Base-by-base conservation (phyloP, 768 basidiomycete genomes). In the Mycena sanguinolenta region DNA sequence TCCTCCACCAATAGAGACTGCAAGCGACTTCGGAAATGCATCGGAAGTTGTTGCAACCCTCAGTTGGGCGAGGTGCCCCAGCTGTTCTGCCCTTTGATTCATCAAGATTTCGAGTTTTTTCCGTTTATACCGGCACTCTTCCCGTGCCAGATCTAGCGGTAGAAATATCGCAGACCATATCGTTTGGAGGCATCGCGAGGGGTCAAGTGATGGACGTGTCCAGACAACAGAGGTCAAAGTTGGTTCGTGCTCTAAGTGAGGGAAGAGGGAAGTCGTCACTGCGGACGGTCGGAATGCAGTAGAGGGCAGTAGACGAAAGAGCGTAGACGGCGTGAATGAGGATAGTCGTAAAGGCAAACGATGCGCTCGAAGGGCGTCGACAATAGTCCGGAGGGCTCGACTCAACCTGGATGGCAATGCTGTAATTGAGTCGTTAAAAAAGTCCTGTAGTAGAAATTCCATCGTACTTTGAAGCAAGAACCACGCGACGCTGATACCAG, bases 391-490 rank as follows among this genome's bases (percentile, higher is more conserved):
- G 44, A 76, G 79, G 4, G 86, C 75, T 58, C 82, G 80, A 7
- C 75, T 60, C 12, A 88, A 61, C 7, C 88, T 84, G 13, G 75
- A 34, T 8, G 90, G 89, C 17, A 86, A 76, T 10, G 88, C 89
- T 90, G 52, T 13, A 65, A 38, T 52, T 16, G 19, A 69, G 38
- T 39, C n/a, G 27, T 75, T 73, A 69, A 74, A 67, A 14, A 63
- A 30, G 64, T 66, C 13, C 28, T 10, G 57, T 52, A 63, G 34
- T 27, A 30, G 16, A 25, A 46, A 36, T 30, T 28, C 7, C 83
- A 34, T 5, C 91, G 74, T 76, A 97, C 95, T 94, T 83, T 96
- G 93, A 2, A 97, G 71, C 30, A 97, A 83, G 79, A 93, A 95
- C 76, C 87, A 81, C 4, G 86, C 85, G 13, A 91, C 84, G 23